Evolutionary conservation across 1,284 basidiomycete species (phyloP), one percentile per base, ranked within the genome.

Genomic region (Malassezia obtusa): DNA sequence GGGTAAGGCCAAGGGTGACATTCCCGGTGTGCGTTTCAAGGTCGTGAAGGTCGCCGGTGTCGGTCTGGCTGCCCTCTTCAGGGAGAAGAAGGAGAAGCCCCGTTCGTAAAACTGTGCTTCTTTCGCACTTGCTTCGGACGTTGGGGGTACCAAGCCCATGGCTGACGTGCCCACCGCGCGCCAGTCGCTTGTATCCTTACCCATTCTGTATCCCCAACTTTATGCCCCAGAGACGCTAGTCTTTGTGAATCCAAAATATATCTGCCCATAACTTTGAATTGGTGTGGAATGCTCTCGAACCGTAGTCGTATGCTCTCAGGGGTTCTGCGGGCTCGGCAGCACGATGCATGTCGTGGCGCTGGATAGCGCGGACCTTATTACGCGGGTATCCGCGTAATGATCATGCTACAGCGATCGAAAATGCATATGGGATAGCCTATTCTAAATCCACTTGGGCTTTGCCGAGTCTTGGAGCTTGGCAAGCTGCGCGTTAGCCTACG

Each of bases 31-130:
- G 65, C 89, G 94, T 67, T 98, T 96, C 87, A 98, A 98, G 81
- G 85, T 96, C 71, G 94, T 98, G 74, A 98, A 98, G 81, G 92
- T 96, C 47, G 94, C 94, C 52, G 94, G 94, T 78, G 94, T 98
- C 68, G 92, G 92, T 81, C 83, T 99, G 10, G 49, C 56, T 12
- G 71, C 71, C 17, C 52, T 73, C 15, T 73, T 73, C 65, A 52
- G 39, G 40, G 57, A 58, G 45, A 63, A 64, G 57, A 68, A 68
- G 61, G 67, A 72, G 56, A 71, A 71, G 64, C 65, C 65, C 38
- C 67, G 68, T 58, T 69, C 65, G 38, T 69, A 68, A 61, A 59
- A 22, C 26, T 39, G 33, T 35, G 49, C 17, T 14, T 17, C 7
- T 17, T n/a, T 15, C 33, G 37, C n/a, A 25, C 37, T 21, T 17